Evolutionary conservation across 441 rosid genomes (phyloP).

Genomic region (Rhodomyrtus psidioides): DNA sequence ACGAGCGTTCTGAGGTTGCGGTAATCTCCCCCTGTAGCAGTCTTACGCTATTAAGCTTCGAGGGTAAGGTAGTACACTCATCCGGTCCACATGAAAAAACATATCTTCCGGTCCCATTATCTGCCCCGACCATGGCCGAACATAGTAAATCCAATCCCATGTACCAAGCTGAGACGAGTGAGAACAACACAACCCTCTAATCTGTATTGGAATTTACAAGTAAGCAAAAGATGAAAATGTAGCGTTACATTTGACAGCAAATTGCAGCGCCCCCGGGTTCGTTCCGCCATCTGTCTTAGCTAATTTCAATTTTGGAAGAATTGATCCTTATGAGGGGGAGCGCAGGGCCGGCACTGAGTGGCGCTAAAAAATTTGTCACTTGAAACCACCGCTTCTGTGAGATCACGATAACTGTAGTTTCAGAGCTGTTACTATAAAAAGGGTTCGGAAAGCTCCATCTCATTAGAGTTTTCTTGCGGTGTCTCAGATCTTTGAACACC

Average conservation of each 20-base stretch:
- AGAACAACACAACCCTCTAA: background rate
- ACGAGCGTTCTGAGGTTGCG: background rate
- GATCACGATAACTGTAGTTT: constrained; percentile 12
- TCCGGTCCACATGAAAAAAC: background rate
- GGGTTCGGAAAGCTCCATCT: constrained; percentile 97
- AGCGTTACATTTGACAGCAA: background rate
- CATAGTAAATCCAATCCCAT: background rate
- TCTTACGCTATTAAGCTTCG: background rate
- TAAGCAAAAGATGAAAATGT: background rate
- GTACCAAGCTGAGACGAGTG: background rate
- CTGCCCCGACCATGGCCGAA: background rate
- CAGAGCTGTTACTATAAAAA: constrained; percentile 24
- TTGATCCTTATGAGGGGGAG: background rate
- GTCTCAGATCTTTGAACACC: constrained; percentile 44
- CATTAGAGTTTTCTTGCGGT: constrained; percentile 55
- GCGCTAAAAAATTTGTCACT: background rate
- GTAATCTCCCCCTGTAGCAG: background rate
- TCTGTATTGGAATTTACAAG: background rate
- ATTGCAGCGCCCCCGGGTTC: background rate
- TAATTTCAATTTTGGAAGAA: background rate
- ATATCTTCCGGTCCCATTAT: background rate
- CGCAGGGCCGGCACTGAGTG: background rate
- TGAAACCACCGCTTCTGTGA: background rate
- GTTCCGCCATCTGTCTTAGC: background rate
- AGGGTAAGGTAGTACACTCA: background rate